phyloP scores from a whole-genome alignment of 768 basidiomycete species.

The Gymnopilus junonius region DNA sequence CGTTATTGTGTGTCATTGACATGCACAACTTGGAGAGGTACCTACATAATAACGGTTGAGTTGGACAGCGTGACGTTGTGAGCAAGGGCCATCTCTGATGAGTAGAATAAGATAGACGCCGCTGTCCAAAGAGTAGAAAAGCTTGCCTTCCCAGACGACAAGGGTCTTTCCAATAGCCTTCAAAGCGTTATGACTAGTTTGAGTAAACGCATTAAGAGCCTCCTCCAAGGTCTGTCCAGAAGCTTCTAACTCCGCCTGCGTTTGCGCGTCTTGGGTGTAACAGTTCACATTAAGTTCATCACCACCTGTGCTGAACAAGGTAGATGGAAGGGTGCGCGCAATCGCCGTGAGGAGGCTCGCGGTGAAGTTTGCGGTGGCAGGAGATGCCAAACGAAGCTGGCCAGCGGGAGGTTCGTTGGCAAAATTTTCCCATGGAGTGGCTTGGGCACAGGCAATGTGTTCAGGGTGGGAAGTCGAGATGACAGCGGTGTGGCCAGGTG shows the following conservation, averaged over 20 bases:
- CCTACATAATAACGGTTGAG: conserved; percentile 61
- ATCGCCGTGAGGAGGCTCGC: conserved; percentile 54
- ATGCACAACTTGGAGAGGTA: conserved; percentile 3
- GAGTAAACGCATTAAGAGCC: conserved; percentile 66
- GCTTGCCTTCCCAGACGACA: conserved; percentile 79
- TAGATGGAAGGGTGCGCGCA: conserved; percentile 55
- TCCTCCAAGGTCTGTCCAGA: conserved; percentile 60
- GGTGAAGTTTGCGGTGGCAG: conserved; percentile 64
- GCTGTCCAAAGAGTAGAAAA: neutral
- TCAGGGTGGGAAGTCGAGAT: conserved; percentile 73
- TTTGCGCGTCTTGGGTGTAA: conserved; percentile 64
- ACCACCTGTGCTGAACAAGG: conserved; percentile 80
- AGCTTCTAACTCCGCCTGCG: conserved; percentile 55
- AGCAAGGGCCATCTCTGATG: conserved; percentile 67
- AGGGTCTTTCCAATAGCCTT: conserved; percentile 66
- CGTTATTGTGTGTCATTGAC: neutral
- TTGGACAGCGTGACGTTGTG: conserved; percentile 53
- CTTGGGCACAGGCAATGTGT: conserved; percentile 66
- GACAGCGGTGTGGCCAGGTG: conserved; percentile 78
- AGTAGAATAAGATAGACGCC: conserved; percentile 33
- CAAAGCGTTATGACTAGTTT: conserved; percentile 61
- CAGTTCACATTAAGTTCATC: conserved; percentile 78
- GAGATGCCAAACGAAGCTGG: conserved; percentile 74
- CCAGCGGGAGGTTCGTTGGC: conserved; percentile 83
- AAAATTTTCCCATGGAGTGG: conserved; percentile 60